These are phyloP conservation scores for Naumovozyma castellii DNA, from an alignment of 805 yeast genomes.

Conservation along the genomic window DNA sequence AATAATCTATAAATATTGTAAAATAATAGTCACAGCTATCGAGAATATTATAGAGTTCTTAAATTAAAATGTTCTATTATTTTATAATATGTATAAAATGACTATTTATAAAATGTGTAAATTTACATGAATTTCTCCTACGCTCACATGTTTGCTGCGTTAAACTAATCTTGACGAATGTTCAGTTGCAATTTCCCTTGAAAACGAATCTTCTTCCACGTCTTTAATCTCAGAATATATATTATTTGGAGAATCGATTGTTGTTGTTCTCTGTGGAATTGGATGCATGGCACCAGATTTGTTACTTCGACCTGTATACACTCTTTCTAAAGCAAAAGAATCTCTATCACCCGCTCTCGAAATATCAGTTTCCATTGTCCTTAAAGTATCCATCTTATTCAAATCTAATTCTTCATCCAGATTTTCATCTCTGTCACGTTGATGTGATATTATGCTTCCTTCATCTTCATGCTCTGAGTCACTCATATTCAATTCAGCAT, in stretches of 20 bases:
- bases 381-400: constrained; percentile 7
- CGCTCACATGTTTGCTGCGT: no score
- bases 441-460: constrained; percentile 3
- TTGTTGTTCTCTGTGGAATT: background rate
- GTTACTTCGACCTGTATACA: no score
- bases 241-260: no score
- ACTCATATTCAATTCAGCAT: background rate
- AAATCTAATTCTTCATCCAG: constrained; percentile 4
- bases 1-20: background rate
- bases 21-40: no score
- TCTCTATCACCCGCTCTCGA: background rate
- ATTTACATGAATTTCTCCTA: no score
- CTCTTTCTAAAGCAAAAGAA: background rate
- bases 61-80: no score
- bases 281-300: no score
- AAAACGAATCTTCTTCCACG: background rate
- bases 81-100: no score
- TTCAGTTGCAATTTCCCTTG: background rate
- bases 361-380: constrained; percentile 6
- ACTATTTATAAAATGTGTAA: no score
- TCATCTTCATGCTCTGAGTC: constrained; percentile 22
- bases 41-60: no score
- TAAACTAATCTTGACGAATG: constrained; percentile 2
- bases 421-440: constrained; percentile 15
- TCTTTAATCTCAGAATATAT: constrained; percentile 1